Base-by-base conservation (phyloP, 140 eudicot species). In the Oenanthe javanica region DNA sequence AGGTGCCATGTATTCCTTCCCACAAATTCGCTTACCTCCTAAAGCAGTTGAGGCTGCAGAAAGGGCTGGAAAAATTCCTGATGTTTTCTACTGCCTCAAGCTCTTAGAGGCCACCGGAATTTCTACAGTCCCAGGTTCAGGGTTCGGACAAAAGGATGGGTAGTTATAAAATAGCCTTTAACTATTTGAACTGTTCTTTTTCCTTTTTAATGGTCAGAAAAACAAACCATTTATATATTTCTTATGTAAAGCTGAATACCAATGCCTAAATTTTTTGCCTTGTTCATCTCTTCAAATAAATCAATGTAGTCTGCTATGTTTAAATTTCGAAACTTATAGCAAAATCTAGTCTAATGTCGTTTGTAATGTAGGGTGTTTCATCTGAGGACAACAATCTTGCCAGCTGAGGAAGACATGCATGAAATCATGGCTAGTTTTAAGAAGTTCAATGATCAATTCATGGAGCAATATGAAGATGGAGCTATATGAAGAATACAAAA, bases 1-100 rank as follows among this genome's bases (percentile, higher is more conserved):
- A 96, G 99, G 99, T 51, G 97, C 99, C 74, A 92, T 90, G 97
- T 92, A 90, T 85, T 95, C 97, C 14, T 95, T 95, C 89, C 97
- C 99, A 18, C 99, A 92, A 89, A 82, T 92, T 25, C 87, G 89
- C 78, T 84, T 95, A 79, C 99, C 99, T 81, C 97, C 93, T 77
- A 92, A 84, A 80, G 97, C 97, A 69, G 90, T 96, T 3, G 98
- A 93, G 82, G 94, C 96, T 80, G 99, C 99, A 8, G 85, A 89
- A 78, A 77, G 43, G 48, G 92, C 91, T 7, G 99, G 97, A 80
- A 95, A 95, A 85, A 91, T 89, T 79, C 87, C 97, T 23, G 99
- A 95, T 85, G 98, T 95, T 82, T 90, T 86, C 97, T 92, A 92
- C 79, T 92, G 99, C 86, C 97, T 92, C 47, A 88, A 92, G 90